These are phyloP conservation scores for Plenodomus lindquistii DNA, from an alignment of 2,329 filamentous ascomycete genomes.

Conservation along the genomic window DNA sequence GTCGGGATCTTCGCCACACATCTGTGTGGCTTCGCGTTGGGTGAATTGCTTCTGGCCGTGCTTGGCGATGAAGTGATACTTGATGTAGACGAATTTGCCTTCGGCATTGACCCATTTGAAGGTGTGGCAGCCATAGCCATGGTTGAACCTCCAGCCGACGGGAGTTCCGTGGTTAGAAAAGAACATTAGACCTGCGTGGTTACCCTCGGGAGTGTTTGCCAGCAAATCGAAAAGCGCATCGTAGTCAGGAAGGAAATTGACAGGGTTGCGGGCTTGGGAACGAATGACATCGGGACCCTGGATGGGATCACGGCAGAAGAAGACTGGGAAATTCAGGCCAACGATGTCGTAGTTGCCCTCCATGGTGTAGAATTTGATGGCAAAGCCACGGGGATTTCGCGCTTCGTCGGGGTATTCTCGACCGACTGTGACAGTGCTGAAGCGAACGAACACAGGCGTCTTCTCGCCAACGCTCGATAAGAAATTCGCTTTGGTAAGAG, in stretches of 20 bases:
- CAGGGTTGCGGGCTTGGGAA: conserved; percentile 52
- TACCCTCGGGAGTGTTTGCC: conserved; percentile 53
- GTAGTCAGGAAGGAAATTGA: conserved; percentile 55
- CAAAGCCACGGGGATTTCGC: conserved; percentile 54
- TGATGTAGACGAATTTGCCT: conserved; percentile 57
- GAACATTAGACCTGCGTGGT: conserved; percentile 56
- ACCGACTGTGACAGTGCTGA: conserved; percentile 51
- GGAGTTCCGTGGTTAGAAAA: conserved; percentile 57
- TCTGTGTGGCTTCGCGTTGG: conserved; percentile 49
- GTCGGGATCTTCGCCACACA: conserved; percentile 56
- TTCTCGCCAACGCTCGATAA: conserved; percentile 46
- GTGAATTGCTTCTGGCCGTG: conserved; percentile 55
- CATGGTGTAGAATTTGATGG: conserved; percentile 55
- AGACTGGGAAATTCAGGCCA: conserved; percentile 54
- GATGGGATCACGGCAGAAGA: conserved; percentile 56
- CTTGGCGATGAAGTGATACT: conserved; percentile 55
- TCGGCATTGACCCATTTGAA: conserved; percentile 55
- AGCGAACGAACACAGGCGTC: conserved; percentile 50
- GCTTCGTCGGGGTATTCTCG: conserved; percentile 52
- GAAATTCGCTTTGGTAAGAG: conserved; percentile 49
- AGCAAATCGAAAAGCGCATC: conserved; percentile 55
- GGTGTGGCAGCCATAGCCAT: conserved; percentile 52
- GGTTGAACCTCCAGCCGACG: conserved; percentile 48
- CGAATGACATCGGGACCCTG: conserved; percentile 54
- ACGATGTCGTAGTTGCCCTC: conserved; percentile 57